Conservation (phyloP, 352 stramenopile species). For the Pythium sp. region DNA sequence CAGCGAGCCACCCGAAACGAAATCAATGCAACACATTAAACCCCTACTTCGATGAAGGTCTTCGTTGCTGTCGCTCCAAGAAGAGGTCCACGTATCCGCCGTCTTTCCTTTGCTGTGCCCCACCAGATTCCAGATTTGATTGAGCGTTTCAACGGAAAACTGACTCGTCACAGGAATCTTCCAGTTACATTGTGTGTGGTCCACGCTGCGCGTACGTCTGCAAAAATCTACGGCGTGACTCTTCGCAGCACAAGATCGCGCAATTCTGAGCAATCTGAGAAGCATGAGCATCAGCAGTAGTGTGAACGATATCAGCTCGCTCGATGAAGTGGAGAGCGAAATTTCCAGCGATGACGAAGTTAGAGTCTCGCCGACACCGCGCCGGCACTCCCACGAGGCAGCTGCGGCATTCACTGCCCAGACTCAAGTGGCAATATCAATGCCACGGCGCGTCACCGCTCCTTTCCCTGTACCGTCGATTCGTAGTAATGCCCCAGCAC, state of each 20-base stretch:
- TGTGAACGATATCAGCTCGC: constrained; percentile 11
- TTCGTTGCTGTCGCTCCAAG: background rate
- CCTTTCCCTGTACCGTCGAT: background rate
- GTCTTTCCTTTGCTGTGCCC: background rate
- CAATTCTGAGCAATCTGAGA: background rate
- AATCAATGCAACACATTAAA: constrained; percentile 5
- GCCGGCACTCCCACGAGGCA: background rate
- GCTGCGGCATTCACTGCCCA: background rate
- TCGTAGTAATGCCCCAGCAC: background rate
- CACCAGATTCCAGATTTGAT: background rate
- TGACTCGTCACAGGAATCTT: background rate
- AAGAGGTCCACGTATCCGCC: background rate
- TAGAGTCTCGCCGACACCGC: constrained; percentile 6
- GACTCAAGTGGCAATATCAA: background rate
- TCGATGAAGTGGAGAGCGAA: constrained; percentile 14
- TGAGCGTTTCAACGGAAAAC: background rate
- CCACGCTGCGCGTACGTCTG: background rate
- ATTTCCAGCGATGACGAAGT: constrained; percentile 6
- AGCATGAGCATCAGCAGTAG: constrained; percentile 4
- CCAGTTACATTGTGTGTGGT: background rate
- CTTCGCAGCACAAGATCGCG: constrained; percentile 6
- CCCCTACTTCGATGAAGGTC: background rate
- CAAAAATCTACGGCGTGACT: constrained; percentile 1
- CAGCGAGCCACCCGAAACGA: background rate
- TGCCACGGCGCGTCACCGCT: background rate